Evolutionary conservation across 2,329 filamentous ascomycete species (phyloP), one percentile per base, ranked within the genome.

Genomic region (Fusarium tanahbumbuense): DNA sequence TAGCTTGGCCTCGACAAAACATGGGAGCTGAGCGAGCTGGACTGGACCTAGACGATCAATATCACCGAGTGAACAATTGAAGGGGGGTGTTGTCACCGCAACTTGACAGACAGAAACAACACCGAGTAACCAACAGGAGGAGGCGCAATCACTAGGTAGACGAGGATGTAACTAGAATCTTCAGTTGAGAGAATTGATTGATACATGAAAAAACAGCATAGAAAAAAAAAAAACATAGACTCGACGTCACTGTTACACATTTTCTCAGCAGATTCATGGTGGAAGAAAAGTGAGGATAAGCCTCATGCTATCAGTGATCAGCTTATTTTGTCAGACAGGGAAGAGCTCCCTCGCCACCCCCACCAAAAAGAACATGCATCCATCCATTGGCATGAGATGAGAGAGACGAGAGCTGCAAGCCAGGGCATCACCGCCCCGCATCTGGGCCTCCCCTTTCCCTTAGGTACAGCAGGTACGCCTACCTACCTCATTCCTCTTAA

Each of bases 361-460:
- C 70, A 72, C 70, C 70, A 72, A 56, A 48, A 56, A 46, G 45
- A 47, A 46, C 56, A 48, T 49, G 63, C 57, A 47, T 44, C 34
- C 32, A 52, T 52, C 30, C 30, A 52, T 50, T 50, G 47, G 47
- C 30, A 37, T 52, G 48, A 23, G 30, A 52, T 52, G 48, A 32
- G 48, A 50, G 48, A 52, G 48, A 40, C 48, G 48, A 52, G 48
- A 68, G 55, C 59, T 64, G 52, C 54, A 56, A 64, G 59, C 60
- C 52, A 50, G 64, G 58, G 60, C 63, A 70, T 72, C 57, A 70
- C 72, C 58, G 72, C 71, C 66, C 63, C 70, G 70, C 60, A 71
- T 61, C 69, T 67, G 37, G 25, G 32, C 45, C 60, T 63, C 47
- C 56, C 62, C 58, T 64, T 63, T 56, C 55, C 63, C 59, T 66